Base-by-base conservation (phyloP, 441 rosid genomes). In the Gossypium laxum region DNA sequence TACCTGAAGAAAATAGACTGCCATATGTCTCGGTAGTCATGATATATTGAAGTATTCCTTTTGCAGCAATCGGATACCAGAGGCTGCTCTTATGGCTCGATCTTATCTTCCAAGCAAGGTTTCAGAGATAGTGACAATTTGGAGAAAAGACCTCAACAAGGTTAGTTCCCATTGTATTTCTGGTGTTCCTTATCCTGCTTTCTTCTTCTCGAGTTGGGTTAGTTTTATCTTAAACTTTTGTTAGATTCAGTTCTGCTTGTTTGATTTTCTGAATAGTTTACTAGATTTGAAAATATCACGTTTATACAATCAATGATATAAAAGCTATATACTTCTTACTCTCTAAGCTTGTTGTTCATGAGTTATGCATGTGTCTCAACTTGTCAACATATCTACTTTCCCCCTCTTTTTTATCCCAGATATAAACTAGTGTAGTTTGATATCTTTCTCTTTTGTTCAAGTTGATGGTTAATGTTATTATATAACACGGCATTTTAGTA, bases 101-200 rank as follows among this genome's bases (percentile, higher is more conserved):
- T 95, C 98, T 2, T 95, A 88, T 81, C 95, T 92, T 82, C 98
- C 97, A 24, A 91, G 97, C 87, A 95, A 87, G 83, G 98, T 91
- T 79, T 86, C 98, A 11, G 93, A 89, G 81, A 91, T 95, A 76
- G 95, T 92, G 55, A 86, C 92, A 70, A 77, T 87, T 69, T 95
- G 98, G 98, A 92, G 95, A 83, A 89, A 89, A 28, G 95, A 95
- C 80, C 89, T 92, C 57, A 84, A 75, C 79, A 92, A 92, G 98
- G 99, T 92, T 82, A 21, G 66, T 61, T 77, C 19, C 69, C 60
- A 51, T 74, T 79, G 47, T 32, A 77, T 64, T 11, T 60, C 4
- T 5, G 32, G 47, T 72, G 24, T 47, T 66, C 71, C 18, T 70
- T 62, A 26, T 47, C 19, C 21, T 69, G 22, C 15, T 59, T 38